phyloP scores from a whole-genome alignment of 2,329 filamentous ascomycete genomes.

The Fusarium sp. region DNA sequence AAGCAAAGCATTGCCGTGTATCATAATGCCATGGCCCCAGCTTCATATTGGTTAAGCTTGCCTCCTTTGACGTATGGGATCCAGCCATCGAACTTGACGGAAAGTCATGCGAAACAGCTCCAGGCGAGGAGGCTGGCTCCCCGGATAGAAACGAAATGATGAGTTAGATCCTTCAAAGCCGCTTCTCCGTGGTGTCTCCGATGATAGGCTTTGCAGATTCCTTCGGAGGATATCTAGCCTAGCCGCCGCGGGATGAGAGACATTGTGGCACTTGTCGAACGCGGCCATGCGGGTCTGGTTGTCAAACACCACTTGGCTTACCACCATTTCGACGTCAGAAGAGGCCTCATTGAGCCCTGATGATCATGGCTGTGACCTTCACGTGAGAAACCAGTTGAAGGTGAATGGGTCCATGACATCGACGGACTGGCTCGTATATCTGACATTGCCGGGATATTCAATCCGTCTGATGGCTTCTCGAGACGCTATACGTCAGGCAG shows the following conservation, averaged over 20 bases:
- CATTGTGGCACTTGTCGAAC: slow-evolving; percentile 1
- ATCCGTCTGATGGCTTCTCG: slow-evolving; percentile 5
- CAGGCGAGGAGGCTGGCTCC: slow-evolving; percentile 10
- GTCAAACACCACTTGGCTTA: slow-evolving; percentile 8
- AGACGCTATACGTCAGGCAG: slow-evolving; percentile 30
- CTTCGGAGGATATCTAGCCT: slow-evolving; percentile 7
- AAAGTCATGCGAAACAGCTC: slow-evolving; percentile 21
- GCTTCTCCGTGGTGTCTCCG: slow-evolving; percentile 10
- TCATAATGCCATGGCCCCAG: slow-evolving; percentile 26
- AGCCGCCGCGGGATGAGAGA: slow-evolving; percentile 8
- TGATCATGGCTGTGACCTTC: background rate
- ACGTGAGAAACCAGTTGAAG: background rate
- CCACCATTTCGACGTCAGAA: slow-evolving; percentile 12
- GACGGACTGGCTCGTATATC: slow-evolving; percentile 8
- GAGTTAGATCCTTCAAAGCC: slow-evolving; percentile 7
- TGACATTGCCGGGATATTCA: slow-evolving; percentile 14
- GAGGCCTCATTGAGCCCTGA: background rate
- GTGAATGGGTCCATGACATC: background rate
- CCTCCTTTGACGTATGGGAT: slow-evolving; percentile 11
- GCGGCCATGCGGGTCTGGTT: slow-evolving; percentile 1
- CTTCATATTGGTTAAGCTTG: slow-evolving; percentile 14
- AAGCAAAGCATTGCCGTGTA: slow-evolving; percentile 38
- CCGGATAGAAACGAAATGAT: slow-evolving; percentile 35
- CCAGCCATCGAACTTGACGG: slow-evolving; percentile 11
- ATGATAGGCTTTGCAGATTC: background rate